Conservation (phyloP, 352 stramenopile species). For the Globisporangium barbulae region DNA sequence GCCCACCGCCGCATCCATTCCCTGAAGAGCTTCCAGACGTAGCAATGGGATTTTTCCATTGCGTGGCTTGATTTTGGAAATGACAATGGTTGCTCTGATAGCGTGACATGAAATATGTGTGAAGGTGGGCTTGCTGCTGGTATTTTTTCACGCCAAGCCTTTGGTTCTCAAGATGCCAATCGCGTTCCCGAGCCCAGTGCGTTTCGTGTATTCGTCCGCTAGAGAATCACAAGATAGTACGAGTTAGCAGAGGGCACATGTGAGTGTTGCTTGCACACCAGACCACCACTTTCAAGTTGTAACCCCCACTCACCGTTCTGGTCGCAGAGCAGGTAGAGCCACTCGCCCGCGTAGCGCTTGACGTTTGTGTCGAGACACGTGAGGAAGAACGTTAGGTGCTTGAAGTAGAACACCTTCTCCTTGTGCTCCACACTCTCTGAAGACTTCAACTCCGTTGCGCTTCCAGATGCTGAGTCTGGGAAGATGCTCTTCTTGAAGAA, state of each 20-base stretch:
- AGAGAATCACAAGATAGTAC: neutral
- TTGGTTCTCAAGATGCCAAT: conserved; percentile 74
- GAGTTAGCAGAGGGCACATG: conserved; percentile 10
- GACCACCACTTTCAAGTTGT: neutral
- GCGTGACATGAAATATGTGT: neutral
- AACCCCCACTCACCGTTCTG: conserved; percentile 51
- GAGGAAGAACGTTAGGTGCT: conserved; percentile 66
- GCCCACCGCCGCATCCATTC: conserved; percentile 11
- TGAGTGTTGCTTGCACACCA: neutral
- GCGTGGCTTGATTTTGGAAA: neutral
- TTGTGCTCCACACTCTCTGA: neutral
- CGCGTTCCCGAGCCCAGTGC: conserved; percentile 65
- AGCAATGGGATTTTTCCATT: neutral
- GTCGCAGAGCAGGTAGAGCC: conserved; percentile 69
- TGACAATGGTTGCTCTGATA: neutral
- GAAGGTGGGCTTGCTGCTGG: neutral
- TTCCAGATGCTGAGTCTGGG: neutral
- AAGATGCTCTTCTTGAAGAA: conserved; percentile 50
- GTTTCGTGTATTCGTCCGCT: conserved; percentile 75
- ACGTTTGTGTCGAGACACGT: conserved; percentile 71
- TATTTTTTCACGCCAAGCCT: conserved; percentile 34
- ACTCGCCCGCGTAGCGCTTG: conserved; percentile 65
- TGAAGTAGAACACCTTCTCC: conserved; percentile 37
- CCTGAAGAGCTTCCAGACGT: conserved; percentile 4
- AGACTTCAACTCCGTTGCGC: no score